Conservation (phyloP, 352 stramenopile genomes). For the Peronospora belbahrii region DNA sequence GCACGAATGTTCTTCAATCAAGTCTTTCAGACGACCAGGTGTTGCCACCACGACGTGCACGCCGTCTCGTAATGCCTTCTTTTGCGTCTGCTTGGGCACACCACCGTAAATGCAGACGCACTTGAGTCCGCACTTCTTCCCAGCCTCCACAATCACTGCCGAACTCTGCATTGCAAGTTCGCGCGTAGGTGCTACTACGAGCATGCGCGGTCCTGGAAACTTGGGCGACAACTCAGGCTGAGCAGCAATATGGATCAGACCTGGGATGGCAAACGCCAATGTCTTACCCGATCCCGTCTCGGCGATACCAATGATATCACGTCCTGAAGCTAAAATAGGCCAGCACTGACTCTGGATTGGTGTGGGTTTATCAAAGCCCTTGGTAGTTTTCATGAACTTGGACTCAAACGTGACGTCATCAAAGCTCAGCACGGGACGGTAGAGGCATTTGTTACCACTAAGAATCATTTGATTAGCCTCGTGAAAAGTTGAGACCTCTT, state of each 20-base stretch:
- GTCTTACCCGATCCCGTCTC: slow-evolving; percentile 95
- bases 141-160: slow-evolving; percentile 88
- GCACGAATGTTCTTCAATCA: slow-evolving; percentile 78
- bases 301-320: slow-evolving; percentile 89
- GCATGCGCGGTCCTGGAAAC: slow-evolving; percentile 78
- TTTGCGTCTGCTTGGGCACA: slow-evolving; percentile 92
- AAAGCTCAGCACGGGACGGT: slow-evolving; percentile 74
- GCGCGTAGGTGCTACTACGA: slow-evolving; percentile 91
- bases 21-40: slow-evolving; percentile 91
- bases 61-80: slow-evolving; percentile 77
- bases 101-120: slow-evolving; percentile 94
- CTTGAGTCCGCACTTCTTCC: slow-evolving; percentile 77
- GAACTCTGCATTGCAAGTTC: slow-evolving; percentile 93
- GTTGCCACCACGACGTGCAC: slow-evolving; percentile 94
- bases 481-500: slow-evolving; percentile 83
- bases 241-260: slow-evolving; percentile 80
- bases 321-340: slow-evolving; percentile 81
- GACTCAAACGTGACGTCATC: slow-evolving; percentile 63
- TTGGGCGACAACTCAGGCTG: slow-evolving; percentile 50
- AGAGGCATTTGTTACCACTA: slow-evolving; percentile 81
- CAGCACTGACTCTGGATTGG: slow-evolving; percentile 98
- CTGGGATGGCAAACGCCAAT: slow-evolving; percentile 92
- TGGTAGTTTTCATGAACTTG: slow-evolving; percentile 84
- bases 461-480: slow-evolving; percentile 79
- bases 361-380: slow-evolving; percentile 89